These are phyloP conservation scores for Metschnikowia proteae DNA, from an alignment of 805 yeast genomes.

Conservation along the genomic window DNA sequence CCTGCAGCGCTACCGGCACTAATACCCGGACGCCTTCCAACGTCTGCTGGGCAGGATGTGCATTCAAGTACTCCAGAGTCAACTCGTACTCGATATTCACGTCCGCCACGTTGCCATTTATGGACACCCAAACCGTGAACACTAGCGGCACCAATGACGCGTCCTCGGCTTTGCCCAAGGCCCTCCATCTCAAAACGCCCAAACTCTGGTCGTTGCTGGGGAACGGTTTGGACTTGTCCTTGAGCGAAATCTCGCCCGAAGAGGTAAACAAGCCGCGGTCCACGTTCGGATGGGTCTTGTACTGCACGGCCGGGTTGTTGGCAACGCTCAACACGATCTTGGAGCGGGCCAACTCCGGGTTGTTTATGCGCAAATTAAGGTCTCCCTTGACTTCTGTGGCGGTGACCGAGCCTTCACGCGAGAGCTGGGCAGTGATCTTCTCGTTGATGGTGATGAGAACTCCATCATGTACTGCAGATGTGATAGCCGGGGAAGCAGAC, in stretches of 20 bases:
- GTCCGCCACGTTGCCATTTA: conserved; percentile 56
- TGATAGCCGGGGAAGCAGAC: conserved; percentile 6
- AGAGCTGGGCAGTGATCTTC: conserved; percentile 68
- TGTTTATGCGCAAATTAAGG: conserved; percentile 79
- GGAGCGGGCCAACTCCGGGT: conserved; percentile 65
- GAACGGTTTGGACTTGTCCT: conserved; percentile 75
- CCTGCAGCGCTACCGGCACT: conserved; percentile 65
- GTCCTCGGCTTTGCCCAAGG: conserved; percentile 59
- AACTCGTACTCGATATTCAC: conserved; percentile 90
- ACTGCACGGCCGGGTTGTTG: conserved; percentile 55
- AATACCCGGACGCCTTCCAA: conserved; percentile 52
- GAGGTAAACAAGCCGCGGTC: conserved; percentile 69
- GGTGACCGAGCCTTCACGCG: conserved; percentile 74
- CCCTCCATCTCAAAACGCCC: conserved; percentile 92
- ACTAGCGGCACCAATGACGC: conserved; percentile 51
- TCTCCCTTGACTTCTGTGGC: conserved; percentile 86
- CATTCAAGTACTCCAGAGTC: conserved; percentile 35
- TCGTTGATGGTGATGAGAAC: conserved; percentile 76
- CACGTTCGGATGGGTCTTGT: conserved; percentile 94
- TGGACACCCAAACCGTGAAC: conserved; percentile 81
- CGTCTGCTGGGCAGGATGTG: conserved; percentile 33
- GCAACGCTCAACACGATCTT: conserved; percentile 53
- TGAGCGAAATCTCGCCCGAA: conserved; percentile 60
- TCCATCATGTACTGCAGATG: conserved; percentile 56
- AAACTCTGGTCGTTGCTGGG: conserved; percentile 88